Conservation (phyloP, 164 flowering plant species). For the Berberis thunbergii region DNA sequence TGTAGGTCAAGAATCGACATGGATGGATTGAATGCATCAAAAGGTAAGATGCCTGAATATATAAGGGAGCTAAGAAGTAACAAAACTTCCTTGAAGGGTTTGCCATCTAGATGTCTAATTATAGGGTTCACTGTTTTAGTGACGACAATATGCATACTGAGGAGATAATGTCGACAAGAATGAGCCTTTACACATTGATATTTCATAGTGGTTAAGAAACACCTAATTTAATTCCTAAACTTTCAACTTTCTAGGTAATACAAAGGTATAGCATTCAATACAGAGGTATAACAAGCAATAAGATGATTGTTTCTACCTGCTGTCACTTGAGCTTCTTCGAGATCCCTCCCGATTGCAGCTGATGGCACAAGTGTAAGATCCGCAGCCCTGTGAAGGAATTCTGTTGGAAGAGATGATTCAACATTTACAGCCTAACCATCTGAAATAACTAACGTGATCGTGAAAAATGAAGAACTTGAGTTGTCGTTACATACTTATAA, state of each 20-base stretch:
- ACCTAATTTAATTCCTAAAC: neutral
- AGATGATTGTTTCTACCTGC: constrained; percentile 42
- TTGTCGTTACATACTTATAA: constrained; percentile 60
- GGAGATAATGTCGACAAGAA: too few relatives aligned
- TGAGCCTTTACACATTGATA: too few relatives aligned
- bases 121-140: neutral
- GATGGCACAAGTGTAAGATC: constrained; percentile 97
- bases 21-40: too few relatives aligned
- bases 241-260: neutral
- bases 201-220: neutral
- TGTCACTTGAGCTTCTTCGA: constrained; percentile 60
- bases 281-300: neutral
- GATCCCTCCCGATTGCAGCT: constrained; percentile 81
- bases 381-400: constrained; percentile 94
- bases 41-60: too few relatives aligned
- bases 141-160: neutral
- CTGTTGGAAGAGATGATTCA: constrained; percentile 27
- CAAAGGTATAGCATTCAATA: neutral
- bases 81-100: too few relatives aligned
- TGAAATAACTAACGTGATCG: neutral
- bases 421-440: constrained; percentile 3
- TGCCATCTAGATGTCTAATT: too few relatives aligned
- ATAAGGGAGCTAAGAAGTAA: too few relatives aligned
- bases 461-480: neutral
- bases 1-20: too few relatives aligned